A percentile compares a stretch with the other conserved stretches of the same genome.
Conservation (phyloP, 495 filamentous ascomycete genomes). For the Schizothecium vesticola region DNA sequence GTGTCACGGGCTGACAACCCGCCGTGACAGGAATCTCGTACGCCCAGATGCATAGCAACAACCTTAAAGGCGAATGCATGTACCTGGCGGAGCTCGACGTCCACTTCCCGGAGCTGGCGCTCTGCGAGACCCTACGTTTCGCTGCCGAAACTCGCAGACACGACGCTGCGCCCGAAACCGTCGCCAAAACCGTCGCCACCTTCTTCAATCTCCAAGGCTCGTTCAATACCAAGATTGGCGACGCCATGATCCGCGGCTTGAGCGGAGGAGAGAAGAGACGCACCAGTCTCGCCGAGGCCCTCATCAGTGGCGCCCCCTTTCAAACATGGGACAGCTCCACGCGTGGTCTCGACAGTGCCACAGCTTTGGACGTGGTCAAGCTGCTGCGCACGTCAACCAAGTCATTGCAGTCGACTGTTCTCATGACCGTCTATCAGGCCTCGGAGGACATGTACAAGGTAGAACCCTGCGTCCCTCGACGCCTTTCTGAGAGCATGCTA, state of each 20-base stretch:
- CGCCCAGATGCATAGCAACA: slow-evolving; percentile 57
- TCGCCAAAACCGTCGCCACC: not conserved
- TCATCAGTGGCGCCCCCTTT: slow-evolving; percentile 33
- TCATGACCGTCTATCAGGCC: too few relatives aligned
- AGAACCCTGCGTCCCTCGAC: too few relatives aligned
- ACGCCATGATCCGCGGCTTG: slow-evolving; percentile 68
- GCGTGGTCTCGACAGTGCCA: slow-evolving; percentile 67
- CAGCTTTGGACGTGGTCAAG: not conserved
- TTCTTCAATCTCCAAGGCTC: slow-evolving; percentile 18
- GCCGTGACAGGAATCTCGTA: slow-evolving; percentile 44
- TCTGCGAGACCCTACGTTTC: slow-evolving; percentile 72
- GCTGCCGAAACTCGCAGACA: slow-evolving; percentile 59
- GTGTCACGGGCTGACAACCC: too few relatives aligned
- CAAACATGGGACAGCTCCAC: slow-evolving; percentile 64
- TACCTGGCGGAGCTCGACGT: slow-evolving; percentile 76
- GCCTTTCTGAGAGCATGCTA: too few relatives aligned
- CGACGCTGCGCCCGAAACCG: not conserved
- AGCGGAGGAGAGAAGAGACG: slow-evolving; percentile 55
- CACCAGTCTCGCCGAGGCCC: slow-evolving; percentile 46
- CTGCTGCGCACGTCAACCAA: too few relatives aligned
- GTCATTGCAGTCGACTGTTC: too few relatives aligned
- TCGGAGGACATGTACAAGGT: too few relatives aligned
- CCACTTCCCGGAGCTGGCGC: slow-evolving; percentile 69
- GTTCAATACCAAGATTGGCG: slow-evolving; percentile 68
- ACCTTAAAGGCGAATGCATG: slow-evolving; percentile 63